Percentiles rank a stretch among this genome's conserved stretches.
Conservation (phyloP, 2,329 filamentous ascomycete species). For the Trichoderma oligosporum region DNA sequence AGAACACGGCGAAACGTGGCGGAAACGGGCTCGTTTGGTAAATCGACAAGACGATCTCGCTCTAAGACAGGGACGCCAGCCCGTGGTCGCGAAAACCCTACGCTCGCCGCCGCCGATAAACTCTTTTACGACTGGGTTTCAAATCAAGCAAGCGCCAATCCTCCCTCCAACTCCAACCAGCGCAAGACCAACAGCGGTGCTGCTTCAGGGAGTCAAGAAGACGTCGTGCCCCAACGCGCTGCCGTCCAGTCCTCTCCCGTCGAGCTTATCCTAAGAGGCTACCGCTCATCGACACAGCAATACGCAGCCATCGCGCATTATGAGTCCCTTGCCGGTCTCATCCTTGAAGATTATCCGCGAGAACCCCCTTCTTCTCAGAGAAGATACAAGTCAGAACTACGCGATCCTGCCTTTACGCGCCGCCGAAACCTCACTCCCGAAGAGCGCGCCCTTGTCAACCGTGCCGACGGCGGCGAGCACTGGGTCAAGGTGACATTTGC, state of each 20-base stretch:
- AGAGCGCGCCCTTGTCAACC: slow-evolving; percentile 75
- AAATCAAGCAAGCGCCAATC: slow-evolving; percentile 38
- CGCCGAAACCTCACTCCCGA: slow-evolving; percentile 62
- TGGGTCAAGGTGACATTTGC: slow-evolving; percentile 90
- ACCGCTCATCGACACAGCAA: slow-evolving; percentile 59
- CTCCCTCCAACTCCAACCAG: slow-evolving; percentile 25
- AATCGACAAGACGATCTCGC: slow-evolving; percentile 61
- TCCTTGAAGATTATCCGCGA: slow-evolving; percentile 91
- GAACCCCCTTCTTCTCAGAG: slow-evolving; percentile 69
- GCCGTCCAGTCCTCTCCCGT: slow-evolving; percentile 46
- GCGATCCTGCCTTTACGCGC: slow-evolving; percentile 67
- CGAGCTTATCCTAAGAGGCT: slow-evolving; percentile 84
- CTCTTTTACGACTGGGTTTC: slow-evolving; percentile 58
- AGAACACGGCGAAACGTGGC: slow-evolving; percentile 52
- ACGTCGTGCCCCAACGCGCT: slow-evolving; percentile 36
- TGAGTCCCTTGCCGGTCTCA: slow-evolving; percentile 77
- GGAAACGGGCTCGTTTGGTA: slow-evolving; percentile 63
- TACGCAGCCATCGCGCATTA: slow-evolving; percentile 89
- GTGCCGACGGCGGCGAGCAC: slow-evolving; percentile 77
- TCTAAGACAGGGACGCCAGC: slow-evolving; percentile 58
- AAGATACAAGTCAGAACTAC: slow-evolving; percentile 69
- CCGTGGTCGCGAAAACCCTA: slow-evolving; percentile 56
- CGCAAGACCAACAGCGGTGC: slow-evolving; percentile 38
- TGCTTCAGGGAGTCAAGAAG: slow-evolving; percentile 36
- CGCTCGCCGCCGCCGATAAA: slow-evolving; percentile 57